Evolutionary conservation across 2,329 filamentous ascomycete species (phyloP).

Genomic region (Pseudopithomyces maydicus): DNA sequence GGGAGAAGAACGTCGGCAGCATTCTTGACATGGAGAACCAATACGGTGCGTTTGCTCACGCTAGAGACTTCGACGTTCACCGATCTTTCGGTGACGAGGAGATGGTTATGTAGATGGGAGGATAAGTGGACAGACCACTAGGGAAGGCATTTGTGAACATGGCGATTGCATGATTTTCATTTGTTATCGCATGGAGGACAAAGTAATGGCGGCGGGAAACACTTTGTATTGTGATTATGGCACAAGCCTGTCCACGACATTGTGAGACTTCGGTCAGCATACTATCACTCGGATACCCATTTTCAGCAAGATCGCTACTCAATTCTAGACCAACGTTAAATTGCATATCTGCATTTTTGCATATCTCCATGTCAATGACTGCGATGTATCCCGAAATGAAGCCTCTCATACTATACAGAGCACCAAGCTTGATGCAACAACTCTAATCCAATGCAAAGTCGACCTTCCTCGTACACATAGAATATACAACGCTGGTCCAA

Average conservation of each 20-base stretch:
- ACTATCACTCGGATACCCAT: slow-evolving; percentile 13
- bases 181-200: neutral
- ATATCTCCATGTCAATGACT: neutral
- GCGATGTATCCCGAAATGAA: neutral
- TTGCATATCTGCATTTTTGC: neutral
- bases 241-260: neutral
- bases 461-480: slow-evolving; percentile 17
- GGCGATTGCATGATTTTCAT: neutral
- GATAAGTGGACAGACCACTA: neutral
- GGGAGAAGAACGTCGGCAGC: slow-evolving; percentile 52
- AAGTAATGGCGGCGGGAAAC: neutral
- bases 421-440: neutral
- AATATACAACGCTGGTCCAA: slow-evolving; percentile 18
- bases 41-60: slow-evolving; percentile 67
- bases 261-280: slow-evolving; percentile 3
- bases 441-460: slow-evolving; percentile 9
- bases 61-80: slow-evolving; percentile 54
- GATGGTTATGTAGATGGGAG: slow-evolving; percentile 44
- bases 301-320: slow-evolving; percentile 4
- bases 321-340: neutral
- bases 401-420: neutral
- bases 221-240: neutral
- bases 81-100: slow-evolving; percentile 41
- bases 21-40: slow-evolving; percentile 66
- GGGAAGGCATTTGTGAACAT: neutral